Conservation (phyloP, 257 asterid genomes). For the Coffea eugenioides region DNA sequence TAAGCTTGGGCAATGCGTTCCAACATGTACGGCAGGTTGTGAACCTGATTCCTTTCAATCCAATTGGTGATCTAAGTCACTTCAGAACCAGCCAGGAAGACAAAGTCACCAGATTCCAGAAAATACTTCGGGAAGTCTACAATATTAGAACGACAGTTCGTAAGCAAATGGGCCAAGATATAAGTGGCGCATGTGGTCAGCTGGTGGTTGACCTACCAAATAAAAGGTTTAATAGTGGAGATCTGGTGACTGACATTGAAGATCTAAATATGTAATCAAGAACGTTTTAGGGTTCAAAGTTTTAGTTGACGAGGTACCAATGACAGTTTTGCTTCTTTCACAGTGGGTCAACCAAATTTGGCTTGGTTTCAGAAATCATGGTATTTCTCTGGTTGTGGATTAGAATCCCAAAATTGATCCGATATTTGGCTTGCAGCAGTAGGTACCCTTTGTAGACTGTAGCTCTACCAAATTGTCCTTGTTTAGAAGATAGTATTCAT, state of each 20-base stretch:
- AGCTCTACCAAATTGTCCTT: not conserved
- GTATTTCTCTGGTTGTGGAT: no score
- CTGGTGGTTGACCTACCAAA: conserved; percentile 57
- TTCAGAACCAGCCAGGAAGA: conserved; percentile 57
- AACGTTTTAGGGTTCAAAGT: not conserved
- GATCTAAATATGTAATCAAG: conserved; percentile 53
- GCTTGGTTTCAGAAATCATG: not conserved
- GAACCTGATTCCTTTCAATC: conserved; percentile 94
- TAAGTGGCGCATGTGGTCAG: conserved; percentile 99
- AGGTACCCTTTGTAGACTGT: not conserved
- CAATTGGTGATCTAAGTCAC: conserved; percentile 74
- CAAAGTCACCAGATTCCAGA: conserved; percentile 71
- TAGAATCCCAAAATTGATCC: no score
- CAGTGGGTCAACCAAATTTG: not conserved
- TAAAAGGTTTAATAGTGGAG: conserved; percentile 38
- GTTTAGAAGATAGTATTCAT: not conserved
- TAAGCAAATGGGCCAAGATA: conserved; percentile 98
- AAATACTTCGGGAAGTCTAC: conserved; percentile 67
- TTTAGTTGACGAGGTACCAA: not conserved
- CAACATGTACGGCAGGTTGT: conserved; percentile 59
- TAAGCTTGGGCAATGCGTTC: conserved; percentile 9
- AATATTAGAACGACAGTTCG: conserved; percentile 87
- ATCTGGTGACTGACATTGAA: conserved; percentile 75
- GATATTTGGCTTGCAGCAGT: not conserved
- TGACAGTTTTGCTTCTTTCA: not conserved